Evolutionary conservation across 495 filamentous ascomycete species (phyloP), one percentile per base, ranked within the genome.

Genomic region (Penicillium manginii): DNA sequence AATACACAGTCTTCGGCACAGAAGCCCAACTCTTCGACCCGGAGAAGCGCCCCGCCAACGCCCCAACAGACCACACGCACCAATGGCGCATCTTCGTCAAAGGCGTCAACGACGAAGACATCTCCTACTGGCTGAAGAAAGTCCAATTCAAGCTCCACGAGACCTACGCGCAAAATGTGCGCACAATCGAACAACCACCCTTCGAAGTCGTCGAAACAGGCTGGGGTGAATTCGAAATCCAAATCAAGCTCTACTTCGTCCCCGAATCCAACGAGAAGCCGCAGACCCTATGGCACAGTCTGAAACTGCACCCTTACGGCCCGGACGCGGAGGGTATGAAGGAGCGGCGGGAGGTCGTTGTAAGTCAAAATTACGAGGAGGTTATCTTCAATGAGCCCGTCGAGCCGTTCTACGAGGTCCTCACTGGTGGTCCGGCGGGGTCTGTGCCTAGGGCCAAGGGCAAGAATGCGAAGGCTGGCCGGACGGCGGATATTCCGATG

Each of bases 61-160:
- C 79, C 17, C 81, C 83, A 37, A 60, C 78, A 7, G 92, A 96
- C 74, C 94, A 98, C 79, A 98, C 93, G 29, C 96, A 97, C 75
- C 87, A 88, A 65, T 98, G 93, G 93, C 88, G 88, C 61, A 89
- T 98, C 40, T 97, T 91, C 71, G 91, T 98, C 52, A 89, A 88
- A 57, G 90, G 91, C 57, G 76, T 96, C 62, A 87, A 92, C 70
- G 89, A 87, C 70, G 85, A 88, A 62, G 90, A 96, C 76, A 88
- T 96, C 66, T 91, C 90, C 51, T 92, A 94, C 77, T 98, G 94
- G 90, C 83, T 98, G 61, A 91, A 92, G 55, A 94, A 97, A 67
- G 94, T 97, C 4, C 91, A 96, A 71, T 98, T 98, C 81, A 97
- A 97, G 70, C 84, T 98, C 4, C 92, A 96, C 80, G 92, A 97